These are phyloP conservation scores for Extremus antarcticus DNA, from an alignment of 495 filamentous ascomycete genomes.

Conservation along the genomic window DNA sequence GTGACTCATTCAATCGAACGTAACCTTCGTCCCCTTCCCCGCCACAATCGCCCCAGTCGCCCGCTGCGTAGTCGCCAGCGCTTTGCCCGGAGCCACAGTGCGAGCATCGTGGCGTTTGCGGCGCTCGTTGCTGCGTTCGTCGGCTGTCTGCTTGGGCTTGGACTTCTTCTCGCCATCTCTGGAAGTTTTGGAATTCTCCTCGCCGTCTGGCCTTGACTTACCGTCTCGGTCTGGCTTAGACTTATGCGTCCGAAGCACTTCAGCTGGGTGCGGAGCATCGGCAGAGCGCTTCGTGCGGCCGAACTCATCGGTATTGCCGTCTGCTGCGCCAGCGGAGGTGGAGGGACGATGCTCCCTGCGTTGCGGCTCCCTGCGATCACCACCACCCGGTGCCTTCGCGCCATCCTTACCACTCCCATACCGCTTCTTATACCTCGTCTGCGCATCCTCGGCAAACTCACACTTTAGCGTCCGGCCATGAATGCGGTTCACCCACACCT, in stretches of 20 bases:
- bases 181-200: background rate
- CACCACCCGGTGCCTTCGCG: constrained; percentile 20
- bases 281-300: background rate
- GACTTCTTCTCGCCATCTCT: background rate
- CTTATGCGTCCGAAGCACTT: too few relatives aligned
- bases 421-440: constrained; percentile 79
- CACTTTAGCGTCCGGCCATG: constrained; percentile 69
- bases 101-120: constrained; percentile 24
- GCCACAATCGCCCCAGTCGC: constrained; percentile 69
- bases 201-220: too few relatives aligned
- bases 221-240: too few relatives aligned
- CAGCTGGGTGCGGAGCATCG: too few relatives aligned
- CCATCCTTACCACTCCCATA: constrained; percentile 51
- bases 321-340: background rate
- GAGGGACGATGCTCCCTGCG: background rate
- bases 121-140: constrained; percentile 8
- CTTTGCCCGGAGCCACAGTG: constrained; percentile 25
- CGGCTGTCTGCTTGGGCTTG: background rate
- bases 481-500: constrained; percentile 74
- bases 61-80: constrained; percentile 36
- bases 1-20: constrained; percentile 48
- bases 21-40: constrained; percentile 70
- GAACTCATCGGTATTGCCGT: background rate
- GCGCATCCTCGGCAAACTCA: constrained; percentile 87
- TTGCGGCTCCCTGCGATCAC: too few relatives aligned